Base-by-base conservation (phyloP, 306 rosid species). In the Cucumis cinereus region DNA sequence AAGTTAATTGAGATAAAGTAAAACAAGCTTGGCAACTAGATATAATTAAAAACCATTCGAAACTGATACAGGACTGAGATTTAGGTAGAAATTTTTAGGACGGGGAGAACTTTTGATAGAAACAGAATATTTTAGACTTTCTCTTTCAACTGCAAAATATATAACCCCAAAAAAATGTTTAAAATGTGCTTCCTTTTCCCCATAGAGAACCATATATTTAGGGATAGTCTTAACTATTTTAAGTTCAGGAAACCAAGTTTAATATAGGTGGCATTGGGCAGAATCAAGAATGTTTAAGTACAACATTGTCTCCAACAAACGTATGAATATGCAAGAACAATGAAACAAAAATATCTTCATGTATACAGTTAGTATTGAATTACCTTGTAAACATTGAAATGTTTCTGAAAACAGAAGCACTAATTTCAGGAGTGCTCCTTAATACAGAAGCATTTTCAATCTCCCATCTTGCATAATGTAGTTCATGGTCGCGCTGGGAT, bases 331-430 rank as follows among this genome's bases (percentile, higher is more conserved):
- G 30, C 49, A 74, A 11, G 62, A 53, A 45, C 55, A 33, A 50
- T 26, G 43, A 30, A 80, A 60, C 24, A 28, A 3, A 26, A 49
- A 20, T 36, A 61, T 75, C 1, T 7, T 14, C 6, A 56, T 38
- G 3, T 10, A 57, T 52, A 35, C n/a, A 9, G 14, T 75, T 36
- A 40, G 20, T 28, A 67, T 52, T 0, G 47, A 45, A 38, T 78
- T 81, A 91, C 98, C 96, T 89, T 79, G 66, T 87, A 82, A 94
- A 94, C 84, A 67, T 85, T 78, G 90, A 89, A 80, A 86, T 77
- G 72, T 94, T 83, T 17, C 86, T 83, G 79, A 89, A 93, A 77
- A 91, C 35, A 75, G 89, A 89, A 30, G 87, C 89, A 85, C 79
- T 79, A 75, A 91, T 91, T 77, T 82, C 90, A 41, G 77, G 66